Base-by-base conservation (phyloP, 2,329 filamentous ascomycete species). In the Sporothrix pallida region DNA sequence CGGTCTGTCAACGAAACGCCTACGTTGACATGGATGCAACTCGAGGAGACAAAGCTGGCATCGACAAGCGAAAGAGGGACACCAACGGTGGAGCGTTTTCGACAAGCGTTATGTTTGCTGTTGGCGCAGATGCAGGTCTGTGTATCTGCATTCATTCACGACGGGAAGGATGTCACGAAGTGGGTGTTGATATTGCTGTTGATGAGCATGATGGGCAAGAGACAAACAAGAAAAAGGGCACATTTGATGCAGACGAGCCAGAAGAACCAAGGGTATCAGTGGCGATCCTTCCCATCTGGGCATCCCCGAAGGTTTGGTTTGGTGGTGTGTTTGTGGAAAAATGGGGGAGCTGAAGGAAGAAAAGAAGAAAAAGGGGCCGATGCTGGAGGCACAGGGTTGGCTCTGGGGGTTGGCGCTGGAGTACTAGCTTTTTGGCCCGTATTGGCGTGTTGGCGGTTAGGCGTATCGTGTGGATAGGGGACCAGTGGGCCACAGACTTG, bases 401-500 rank as follows among this genome's bases (percentile, higher is more conserved):
- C 5, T 37, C 31, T 37, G 31, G 31, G 31, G 31, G 31, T 37
- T 37, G 4, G 31, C 31, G 31, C 31, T 37, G 31, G 7, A 37
- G 31, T 7, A 37, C 31, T 3, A 37, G 31, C 31, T 37, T 37
- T 37, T 37, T 37, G 31, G 31, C 31, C 31, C 31, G 31, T 37
- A 37, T 37, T 37, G 31, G 31, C 31, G 7, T 37, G 7, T 2
- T 37, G 31, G 31, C 31, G 8, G 13, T 15, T 58, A 37, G 56
- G 56, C 60, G 60, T 63, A 44, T 63, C 60, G 31, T 63, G 60
- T 63, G 31, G 60, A 63, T 63, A 63, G 60, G 37, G 31, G 31
- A 37, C 31, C 31, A 37, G 7, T 7, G 31, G 31, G 31, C 31
- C 31, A 37, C 31, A 37, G 17, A 20, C 60, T 10, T 44, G 60